Evolutionary conservation across 2,329 filamentous ascomycete species (phyloP), one percentile per base, ranked within the genome.

Genomic region (Talaromyces piceae): DNA sequence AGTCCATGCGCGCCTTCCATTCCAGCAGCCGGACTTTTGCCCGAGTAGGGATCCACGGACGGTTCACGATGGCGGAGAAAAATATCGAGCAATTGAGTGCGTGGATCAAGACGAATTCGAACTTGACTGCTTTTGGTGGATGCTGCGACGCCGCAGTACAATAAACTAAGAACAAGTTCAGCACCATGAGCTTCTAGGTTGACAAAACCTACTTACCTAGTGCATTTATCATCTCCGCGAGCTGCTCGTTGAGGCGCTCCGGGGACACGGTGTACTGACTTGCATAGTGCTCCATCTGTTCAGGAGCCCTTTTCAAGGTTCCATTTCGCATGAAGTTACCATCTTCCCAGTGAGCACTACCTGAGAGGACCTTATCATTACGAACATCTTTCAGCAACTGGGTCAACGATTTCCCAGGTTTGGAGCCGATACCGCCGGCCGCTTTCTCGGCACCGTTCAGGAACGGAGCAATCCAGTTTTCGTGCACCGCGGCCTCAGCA

Each of bases 91-190:
- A 74, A 62, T 86, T 96, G 58, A 91, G 72, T 60, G 83, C 81
- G 67, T 96, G 91, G 60, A 91, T 90, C 63, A 74, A 75, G 73
- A 84, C 93, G 66, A 96, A 96, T 65, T 95, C 91, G 64, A 88
- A 82, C 64, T 86, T 90, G 46, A 84, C 74, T 20, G 76, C 67
- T 63, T 90, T 86, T 1, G 75, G 74, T 0, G 80, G 80, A 26
- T 79, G 73, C 58, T 87, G 79, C 0, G 88, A 81, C 1, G 84
- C 79, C 0, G 68, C 72, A n/a, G 79, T 77, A 60, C 75, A 81
- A 61, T 79, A 82, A 0, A 74, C 78, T 69, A 31, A 27, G 4
- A 7, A 16, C 3, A 26, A 23, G 5, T 26, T 25, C 6, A 8
- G 23, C n/a, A 16, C 30, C 2, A 26, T 25, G 25, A 13, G 16